A percentile compares a stretch with the other conserved stretches of the same genome.
Conservation (phyloP, 1,284 basidiomycete species). For the Rhizopogon hawkerae region DNA sequence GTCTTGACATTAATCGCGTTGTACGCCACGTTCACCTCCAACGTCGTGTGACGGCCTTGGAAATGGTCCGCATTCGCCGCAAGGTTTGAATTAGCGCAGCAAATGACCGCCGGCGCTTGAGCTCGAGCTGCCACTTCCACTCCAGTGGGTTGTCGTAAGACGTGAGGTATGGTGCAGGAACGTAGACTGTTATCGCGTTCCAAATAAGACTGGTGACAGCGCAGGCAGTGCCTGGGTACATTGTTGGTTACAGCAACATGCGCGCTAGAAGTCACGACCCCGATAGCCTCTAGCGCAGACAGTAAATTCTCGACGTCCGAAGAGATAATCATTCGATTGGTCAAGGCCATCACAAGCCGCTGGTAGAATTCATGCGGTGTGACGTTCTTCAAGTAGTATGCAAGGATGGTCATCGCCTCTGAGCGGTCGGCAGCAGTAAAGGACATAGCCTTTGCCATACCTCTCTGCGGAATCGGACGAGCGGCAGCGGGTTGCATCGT, state of each 20-base stretch:
- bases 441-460: constrained; percentile 2
- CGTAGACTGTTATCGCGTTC: constrained; percentile 6
- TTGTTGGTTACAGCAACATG: constrained; percentile 2
- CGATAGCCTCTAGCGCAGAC: constrained; percentile 1
- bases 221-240: constrained; percentile 1
- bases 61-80: background rate
- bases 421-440: background rate
- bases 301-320: constrained; percentile 2
- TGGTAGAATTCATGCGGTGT: constrained; percentile 4
- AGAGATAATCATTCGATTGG: background rate
- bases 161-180: constrained; percentile 3
- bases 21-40: background rate
- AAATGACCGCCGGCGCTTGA: background rate
- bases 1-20: background rate
- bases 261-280: constrained; percentile 1
- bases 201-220: constrained; percentile 4
- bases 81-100: background rate
- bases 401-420: constrained; percentile 5
- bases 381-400: constrained; percentile 1
- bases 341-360: background rate
- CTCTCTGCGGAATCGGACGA: constrained; percentile 3
- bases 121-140: background rate
- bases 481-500: constrained; percentile 1
- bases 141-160: background rate
- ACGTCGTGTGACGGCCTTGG: background rate